Evolutionary conservation across 371 early-diverging fungal genomes (phyloP).

Genomic region (Mucor racemosus): DNA sequence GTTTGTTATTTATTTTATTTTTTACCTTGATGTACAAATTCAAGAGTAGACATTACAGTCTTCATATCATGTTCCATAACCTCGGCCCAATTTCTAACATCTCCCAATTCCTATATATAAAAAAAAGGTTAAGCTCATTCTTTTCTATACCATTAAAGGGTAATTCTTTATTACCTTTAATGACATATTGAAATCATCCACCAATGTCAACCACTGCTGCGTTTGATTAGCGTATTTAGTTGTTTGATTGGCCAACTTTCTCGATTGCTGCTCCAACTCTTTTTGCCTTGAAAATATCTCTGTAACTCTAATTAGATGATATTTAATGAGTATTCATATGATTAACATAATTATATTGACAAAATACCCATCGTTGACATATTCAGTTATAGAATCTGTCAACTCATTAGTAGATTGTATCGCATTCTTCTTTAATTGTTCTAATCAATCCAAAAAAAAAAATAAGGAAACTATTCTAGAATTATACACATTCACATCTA

Average conservation of each 20-base stretch:
- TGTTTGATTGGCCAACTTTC: conserved; percentile 55
- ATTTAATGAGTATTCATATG: too few species aligned
- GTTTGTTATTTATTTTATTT: not conserved
- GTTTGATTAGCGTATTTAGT: conserved; percentile 60
- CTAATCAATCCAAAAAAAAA: conserved; percentile 28
- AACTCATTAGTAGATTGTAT: conserved; percentile 52
- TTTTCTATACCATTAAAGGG: too few species aligned
- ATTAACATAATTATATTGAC: not conserved
- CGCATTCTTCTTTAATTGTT: conserved; percentile 61
- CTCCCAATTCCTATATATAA: conserved; percentile 71
- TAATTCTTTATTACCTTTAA: conserved; percentile 50
- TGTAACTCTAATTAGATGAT: conserved; percentile 37
- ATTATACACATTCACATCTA: conserved; percentile 9
- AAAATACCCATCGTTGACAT: conserved; percentile 59
- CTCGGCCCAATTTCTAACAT: conserved; percentile 81
- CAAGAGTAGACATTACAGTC: conserved; percentile 34
- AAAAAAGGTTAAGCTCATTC: not conserved
- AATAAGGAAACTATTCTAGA: not conserved
- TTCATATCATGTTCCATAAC: conserved; percentile 51
- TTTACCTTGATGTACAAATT: conserved; percentile 39
- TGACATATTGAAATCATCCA: conserved; percentile 64
- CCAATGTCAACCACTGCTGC: conserved; percentile 65
- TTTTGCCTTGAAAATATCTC: conserved; percentile 65
- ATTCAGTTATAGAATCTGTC: conserved; percentile 61
- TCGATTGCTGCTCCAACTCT: conserved; percentile 65